Evolutionary conservation across 2,329 filamentous ascomycete species (phyloP).

Genomic region (Trichoderma koningii): DNA sequence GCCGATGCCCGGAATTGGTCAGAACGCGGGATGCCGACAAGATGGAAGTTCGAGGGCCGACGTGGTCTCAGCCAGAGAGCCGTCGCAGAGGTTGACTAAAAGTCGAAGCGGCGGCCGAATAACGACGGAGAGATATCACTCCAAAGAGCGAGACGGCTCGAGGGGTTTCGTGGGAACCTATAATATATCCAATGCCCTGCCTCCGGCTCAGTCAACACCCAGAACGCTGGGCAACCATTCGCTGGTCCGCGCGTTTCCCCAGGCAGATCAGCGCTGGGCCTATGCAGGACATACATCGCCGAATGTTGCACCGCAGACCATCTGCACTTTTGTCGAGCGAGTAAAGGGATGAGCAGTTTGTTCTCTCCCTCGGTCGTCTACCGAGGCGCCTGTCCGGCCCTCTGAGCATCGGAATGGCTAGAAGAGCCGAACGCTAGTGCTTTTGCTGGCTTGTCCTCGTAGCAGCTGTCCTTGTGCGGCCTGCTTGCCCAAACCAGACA

Average conservation of each 20-base stretch:
- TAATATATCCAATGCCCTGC: neutral
- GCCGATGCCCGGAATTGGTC: neutral
- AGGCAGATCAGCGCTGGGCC: conserved; percentile 7
- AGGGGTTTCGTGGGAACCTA: neutral
- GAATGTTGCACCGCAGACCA: neutral
- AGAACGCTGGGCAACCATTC: neutral
- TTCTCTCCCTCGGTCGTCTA: neutral
- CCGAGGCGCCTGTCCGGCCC: neutral
- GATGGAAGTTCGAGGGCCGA: neutral
- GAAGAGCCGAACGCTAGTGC: neutral
- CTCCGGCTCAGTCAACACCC: too few species aligned
- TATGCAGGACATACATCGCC: conserved; percentile 15
- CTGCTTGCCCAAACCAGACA: conserved; percentile 16
- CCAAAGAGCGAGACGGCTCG: neutral
- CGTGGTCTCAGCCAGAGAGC: neutral
- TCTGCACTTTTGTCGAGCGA: neutral
- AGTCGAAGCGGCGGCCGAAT: neutral
- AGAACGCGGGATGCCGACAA: neutral
- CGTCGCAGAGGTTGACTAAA: neutral
- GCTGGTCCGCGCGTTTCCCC: neutral
- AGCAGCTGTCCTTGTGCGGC: neutral
- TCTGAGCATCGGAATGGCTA: neutral
- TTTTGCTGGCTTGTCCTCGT: neutral
- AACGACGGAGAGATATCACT: neutral
- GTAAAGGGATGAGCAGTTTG: neutral